Base-by-base conservation (phyloP, 139 green algal species). In the Coelastrella sp. region DNA sequence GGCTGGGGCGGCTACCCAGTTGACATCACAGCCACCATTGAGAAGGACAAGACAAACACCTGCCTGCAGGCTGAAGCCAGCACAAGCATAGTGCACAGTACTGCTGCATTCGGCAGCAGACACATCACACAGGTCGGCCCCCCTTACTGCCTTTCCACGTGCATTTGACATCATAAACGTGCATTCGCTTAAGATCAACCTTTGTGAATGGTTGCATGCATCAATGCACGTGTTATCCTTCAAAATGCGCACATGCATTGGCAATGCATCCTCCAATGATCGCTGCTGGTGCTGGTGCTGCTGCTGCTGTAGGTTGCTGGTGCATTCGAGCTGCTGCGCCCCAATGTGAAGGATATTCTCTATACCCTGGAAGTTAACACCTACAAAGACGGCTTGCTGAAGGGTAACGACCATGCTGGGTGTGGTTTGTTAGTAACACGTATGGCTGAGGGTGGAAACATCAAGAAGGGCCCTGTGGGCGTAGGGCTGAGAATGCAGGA, bases 311-410 rank as follows among this genome's bases (percentile, higher is more conserved):
- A 81, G 73, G 48, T 81, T 48, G 30, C 34, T 38, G 90, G 75
- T 32, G 85, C 86, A 32, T 85, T 86, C 34, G 90, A 93, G 86
- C 25, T 93, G 78, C 72, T 93, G 80, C 76, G 88, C 2, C 90
- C 90, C 48, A 91, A 89, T 73, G 88, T 93, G 62, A 93, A 93
- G 81, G 90, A 93, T 43, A 88, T 93, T 48, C 81, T 93, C 69
- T 91, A 91, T 77, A 88, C 89, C 45, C 76, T 91, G 57, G 90
- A 93, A 83, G 85, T 89, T 7, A 89, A 92, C 85, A 92, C 86
- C 3, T 92, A 91, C 89, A 89, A 88, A 40, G 89, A 93, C 57
- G 89, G 87, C 0, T 68, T 93, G 85, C 60, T 93, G 48, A 63
- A 48, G 0, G 23, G 37, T 23, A 91, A 86, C 43, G 89, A 92